Evolutionary conservation across 2,329 filamentous ascomycete genomes (phyloP).

Genomic region (Fonsecaea monophora): DNA sequence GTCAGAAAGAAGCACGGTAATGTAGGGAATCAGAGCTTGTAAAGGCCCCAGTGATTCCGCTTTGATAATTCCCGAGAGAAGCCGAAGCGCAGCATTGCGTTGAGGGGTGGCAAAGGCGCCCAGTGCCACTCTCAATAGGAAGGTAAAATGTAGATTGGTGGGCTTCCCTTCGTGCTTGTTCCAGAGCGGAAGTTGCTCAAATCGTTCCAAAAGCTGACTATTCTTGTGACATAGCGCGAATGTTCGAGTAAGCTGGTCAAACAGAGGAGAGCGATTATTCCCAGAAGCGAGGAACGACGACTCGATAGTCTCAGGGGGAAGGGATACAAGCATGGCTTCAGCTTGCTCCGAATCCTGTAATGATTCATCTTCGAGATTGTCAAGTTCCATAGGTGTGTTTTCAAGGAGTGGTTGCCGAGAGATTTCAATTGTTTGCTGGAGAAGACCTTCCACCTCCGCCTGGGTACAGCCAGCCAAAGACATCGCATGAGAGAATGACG

Average conservation of each 20-base stretch:
- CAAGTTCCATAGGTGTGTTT: conserved; percentile 60
- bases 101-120: conserved; percentile 38
- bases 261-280: conserved; percentile 44
- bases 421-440: conserved; percentile 72
- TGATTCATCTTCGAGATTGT: conserved; percentile 35
- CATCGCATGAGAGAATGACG: conserved; percentile 71
- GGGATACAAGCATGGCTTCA: conserved; percentile 44
- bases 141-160: conserved; percentile 31
- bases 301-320: conserved; percentile 42
- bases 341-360: conserved; percentile 43
- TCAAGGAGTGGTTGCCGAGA: conserved; percentile 60
- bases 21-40: conserved; percentile 83
- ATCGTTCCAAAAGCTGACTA: conserved; percentile 44
- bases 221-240: conserved; percentile 47
- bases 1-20: conserved; percentile 76
- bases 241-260: conserved; percentile 48
- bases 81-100: conserved; percentile 47
- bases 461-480: conserved; percentile 73
- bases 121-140: conserved; percentile 35
- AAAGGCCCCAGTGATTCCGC: conserved; percentile 69
- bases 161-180: conserved; percentile 33
- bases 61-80: conserved; percentile 54
- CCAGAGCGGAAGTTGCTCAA: conserved; percentile 49
- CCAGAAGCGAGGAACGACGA: conserved; percentile 48
- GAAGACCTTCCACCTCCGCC: conserved; percentile 74